These are phyloP conservation scores for Podospora bellae-mahoneyi DNA, from an alignment of 495 filamentous ascomycete species.

Conservation along the genomic window DNA sequence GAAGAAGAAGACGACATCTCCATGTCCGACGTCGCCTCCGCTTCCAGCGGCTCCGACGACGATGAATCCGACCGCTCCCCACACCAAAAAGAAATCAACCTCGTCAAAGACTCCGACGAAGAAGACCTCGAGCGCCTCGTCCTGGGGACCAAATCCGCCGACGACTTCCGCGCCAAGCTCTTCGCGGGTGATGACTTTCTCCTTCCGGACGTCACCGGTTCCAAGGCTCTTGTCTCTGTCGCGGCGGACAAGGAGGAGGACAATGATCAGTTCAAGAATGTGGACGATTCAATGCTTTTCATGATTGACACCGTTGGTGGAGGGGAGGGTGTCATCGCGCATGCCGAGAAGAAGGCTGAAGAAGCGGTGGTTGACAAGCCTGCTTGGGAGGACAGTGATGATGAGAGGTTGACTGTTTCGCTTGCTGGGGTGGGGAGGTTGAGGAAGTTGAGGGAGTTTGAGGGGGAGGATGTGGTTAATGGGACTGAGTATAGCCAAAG, in stretches of 20 bases:
- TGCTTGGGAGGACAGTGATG: slow-evolving; percentile 94
- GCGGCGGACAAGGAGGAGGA: slow-evolving; percentile 23
- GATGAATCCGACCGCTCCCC: slow-evolving; percentile 18
- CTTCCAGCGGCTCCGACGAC: neutral
- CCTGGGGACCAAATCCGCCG: slow-evolving; percentile 74
- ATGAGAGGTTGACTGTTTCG: slow-evolving; percentile 80
- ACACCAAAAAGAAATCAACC: slow-evolving; percentile 6
- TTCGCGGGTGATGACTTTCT: slow-evolving; percentile 42
- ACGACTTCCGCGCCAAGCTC: slow-evolving; percentile 63
- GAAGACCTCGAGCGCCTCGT: slow-evolving; percentile 80
- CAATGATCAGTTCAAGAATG: slow-evolving; percentile 44
- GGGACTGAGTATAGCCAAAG: slow-evolving; percentile 75
- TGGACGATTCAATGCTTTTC: slow-evolving; percentile 61
- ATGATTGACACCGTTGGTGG: slow-evolving; percentile 44
- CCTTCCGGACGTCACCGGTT: slow-evolving; percentile 29
- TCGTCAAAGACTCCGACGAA: slow-evolving; percentile 74
- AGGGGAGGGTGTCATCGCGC: slow-evolving; percentile 33
- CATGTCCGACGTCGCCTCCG: slow-evolving; percentile 25
- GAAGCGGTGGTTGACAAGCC: slow-evolving; percentile 42
- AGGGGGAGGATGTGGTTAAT: slow-evolving; percentile 78
- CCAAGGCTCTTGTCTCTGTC: slow-evolving; percentile 31
- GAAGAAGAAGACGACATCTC: slow-evolving; percentile 32
- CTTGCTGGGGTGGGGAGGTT: slow-evolving; percentile 67
- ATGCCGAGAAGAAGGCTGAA: slow-evolving; percentile 21
- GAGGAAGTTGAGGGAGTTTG: slow-evolving; percentile 74